Conservation (phyloP, 2,329 filamentous ascomycete genomes). For the Metarhizium sp. region DNA sequence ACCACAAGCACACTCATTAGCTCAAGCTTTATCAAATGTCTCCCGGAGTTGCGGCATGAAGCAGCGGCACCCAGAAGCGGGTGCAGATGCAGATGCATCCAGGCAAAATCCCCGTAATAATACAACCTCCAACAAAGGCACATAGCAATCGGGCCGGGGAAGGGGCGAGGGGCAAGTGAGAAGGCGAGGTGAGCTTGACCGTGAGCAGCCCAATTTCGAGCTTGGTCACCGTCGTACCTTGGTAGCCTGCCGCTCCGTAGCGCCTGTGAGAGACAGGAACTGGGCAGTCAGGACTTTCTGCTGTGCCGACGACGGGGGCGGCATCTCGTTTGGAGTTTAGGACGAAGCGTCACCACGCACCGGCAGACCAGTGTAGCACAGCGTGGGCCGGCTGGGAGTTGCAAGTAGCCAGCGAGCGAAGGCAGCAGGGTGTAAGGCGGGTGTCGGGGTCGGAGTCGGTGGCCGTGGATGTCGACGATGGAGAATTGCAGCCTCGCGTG, state of each 20-base stretch:
- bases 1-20: slow-evolving; percentile 15
- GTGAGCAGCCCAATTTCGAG: slow-evolving; percentile 1
- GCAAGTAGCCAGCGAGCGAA: not conserved
- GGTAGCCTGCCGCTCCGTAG: slow-evolving; percentile 32
- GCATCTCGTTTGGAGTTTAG: slow-evolving; percentile 21
- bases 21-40: not conserved
- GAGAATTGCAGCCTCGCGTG: not conserved
- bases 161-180: not conserved
- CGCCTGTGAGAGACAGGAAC: slow-evolving; percentile 34
- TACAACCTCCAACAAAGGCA: not conserved
- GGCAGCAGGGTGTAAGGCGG: not conserved
- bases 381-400: not conserved
- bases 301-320: slow-evolving; percentile 25
- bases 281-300: slow-evolving; percentile 31
- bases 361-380: not conserved
- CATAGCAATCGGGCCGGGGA: slow-evolving; percentile 1
- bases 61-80: not conserved
- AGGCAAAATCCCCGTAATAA: not conserved
- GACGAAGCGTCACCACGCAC: not conserved
- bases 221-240: slow-evolving; percentile 27
- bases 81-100: not conserved
- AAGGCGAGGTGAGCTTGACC: not conserved
- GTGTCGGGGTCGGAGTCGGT: not conserved
- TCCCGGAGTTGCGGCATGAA: not conserved
- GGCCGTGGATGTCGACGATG: not conserved